Conservation (phyloP, 2,329 filamentous ascomycete species). For the Fusarium dlaminii region DNA sequence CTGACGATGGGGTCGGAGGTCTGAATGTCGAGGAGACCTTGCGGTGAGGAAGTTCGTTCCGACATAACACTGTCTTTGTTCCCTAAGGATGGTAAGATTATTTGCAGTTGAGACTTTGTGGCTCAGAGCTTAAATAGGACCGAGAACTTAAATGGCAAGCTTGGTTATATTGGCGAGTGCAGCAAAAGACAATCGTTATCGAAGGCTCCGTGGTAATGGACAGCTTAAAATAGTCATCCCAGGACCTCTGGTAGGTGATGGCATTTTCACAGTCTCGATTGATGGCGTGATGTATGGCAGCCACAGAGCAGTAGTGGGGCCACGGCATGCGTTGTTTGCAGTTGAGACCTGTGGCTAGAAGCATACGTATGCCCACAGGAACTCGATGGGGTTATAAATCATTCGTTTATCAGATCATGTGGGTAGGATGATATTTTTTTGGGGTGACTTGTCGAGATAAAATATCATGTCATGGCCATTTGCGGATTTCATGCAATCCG, state of each 20-base stretch:
- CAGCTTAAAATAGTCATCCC: not conserved
- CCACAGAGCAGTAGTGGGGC: not conserved
- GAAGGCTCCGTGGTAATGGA: accelerated
- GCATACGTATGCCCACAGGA: not conserved
- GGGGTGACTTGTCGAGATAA: accelerated
- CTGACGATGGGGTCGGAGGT: not conserved
- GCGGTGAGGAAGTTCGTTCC: not conserved
- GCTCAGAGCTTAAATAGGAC: accelerated
- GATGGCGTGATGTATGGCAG: not conserved
- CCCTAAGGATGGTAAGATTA: accelerated
- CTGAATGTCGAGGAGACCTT: not conserved
- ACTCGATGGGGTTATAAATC: not conserved
- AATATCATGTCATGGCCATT: not conserved
- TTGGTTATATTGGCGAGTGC: accelerated
- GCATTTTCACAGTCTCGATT: accelerated
- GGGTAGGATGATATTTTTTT: not conserved
- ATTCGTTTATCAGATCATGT: not conserved
- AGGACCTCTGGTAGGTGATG: accelerated
- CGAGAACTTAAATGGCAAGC: accelerated
- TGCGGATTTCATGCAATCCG: not conserved
- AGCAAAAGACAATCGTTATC: accelerated
- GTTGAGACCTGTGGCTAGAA: not conserved
- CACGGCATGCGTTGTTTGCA: not conserved
- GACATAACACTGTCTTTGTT: not conserved
- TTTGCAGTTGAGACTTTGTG: not conserved